These are phyloP conservation scores for Selaginella moellendorffii DNA, from an alignment of 75 land plant genomes.

Conservation along the genomic window DNA sequence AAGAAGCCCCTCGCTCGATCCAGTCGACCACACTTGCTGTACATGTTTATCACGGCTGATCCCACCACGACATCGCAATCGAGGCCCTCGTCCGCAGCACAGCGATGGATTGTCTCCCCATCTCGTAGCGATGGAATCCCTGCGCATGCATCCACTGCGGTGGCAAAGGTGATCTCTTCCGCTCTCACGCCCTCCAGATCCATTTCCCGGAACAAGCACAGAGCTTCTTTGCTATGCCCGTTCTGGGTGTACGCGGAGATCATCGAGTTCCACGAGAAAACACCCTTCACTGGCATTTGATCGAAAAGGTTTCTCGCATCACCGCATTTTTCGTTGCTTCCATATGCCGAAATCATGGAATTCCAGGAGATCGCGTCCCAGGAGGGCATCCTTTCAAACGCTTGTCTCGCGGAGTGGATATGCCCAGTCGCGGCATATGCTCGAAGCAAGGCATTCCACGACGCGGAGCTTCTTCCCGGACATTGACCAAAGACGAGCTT, in stretches of 20 bases:
- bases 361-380: background rate
- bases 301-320: background rate
- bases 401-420: background rate
- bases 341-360: background rate
- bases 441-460: background rate
- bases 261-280: background rate
- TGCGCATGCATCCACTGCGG: background rate
- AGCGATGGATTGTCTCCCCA: background rate
- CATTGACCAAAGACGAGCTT: background rate
- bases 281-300: background rate
- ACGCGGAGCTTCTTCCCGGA: background rate
- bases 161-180: background rate
- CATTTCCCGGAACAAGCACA: background rate
- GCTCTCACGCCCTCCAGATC: background rate
- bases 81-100: background rate
- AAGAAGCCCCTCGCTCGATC: background rate
- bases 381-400: background rate
- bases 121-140: background rate
- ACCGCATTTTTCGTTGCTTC: background rate
- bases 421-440: background rate
- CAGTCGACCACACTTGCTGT: background rate
- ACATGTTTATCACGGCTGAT: background rate
- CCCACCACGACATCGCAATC: background rate
- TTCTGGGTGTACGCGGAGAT: background rate
- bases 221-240: background rate